Conservation (phyloP, 225 moss, liverwort and hornwort genomes). For the Asterella californica region DNA sequence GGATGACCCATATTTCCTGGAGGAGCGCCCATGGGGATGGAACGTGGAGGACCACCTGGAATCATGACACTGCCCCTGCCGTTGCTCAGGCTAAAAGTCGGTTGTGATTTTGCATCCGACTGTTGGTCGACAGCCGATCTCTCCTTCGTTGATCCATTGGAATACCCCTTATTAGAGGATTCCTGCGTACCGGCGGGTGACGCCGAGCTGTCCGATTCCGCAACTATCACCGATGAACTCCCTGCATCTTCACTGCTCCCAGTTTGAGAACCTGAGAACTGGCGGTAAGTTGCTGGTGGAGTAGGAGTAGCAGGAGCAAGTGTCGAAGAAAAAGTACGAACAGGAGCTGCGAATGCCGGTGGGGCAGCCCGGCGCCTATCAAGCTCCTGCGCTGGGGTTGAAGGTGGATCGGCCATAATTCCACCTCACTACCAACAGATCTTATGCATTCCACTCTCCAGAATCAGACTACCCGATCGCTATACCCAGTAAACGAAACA, state of each 20-base stretch:
- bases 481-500: background rate
- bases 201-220: constrained; percentile 28
- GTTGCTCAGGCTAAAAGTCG: constrained; percentile 31
- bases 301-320: constrained; percentile 36
- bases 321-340: constrained; percentile 29
- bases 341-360: constrained; percentile 47
- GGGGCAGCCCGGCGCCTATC: constrained; percentile 43
- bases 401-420: constrained; percentile 46
- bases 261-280: constrained; percentile 18
- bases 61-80: constrained; percentile 16
- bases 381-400: constrained; percentile 36
- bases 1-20: constrained; percentile 15
- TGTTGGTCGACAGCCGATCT: constrained; percentile 29
- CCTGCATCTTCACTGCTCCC: constrained; percentile 20
- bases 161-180: constrained; percentile 37
- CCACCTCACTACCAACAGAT: constrained; percentile 21
- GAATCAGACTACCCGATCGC: background rate
- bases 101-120: constrained; percentile 42
- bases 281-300: constrained; percentile 25
- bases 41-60: constrained; percentile 8
- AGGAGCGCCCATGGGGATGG: constrained; percentile 37
- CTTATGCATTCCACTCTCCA: constrained; percentile 30
- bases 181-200: constrained; percentile 39
- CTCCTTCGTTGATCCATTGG: constrained; percentile 34
- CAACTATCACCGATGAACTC: constrained; percentile 17